Evolutionary conservation across 2,329 filamentous ascomycete genomes (phyloP).

Genomic region (Sporothrix pallida): DNA sequence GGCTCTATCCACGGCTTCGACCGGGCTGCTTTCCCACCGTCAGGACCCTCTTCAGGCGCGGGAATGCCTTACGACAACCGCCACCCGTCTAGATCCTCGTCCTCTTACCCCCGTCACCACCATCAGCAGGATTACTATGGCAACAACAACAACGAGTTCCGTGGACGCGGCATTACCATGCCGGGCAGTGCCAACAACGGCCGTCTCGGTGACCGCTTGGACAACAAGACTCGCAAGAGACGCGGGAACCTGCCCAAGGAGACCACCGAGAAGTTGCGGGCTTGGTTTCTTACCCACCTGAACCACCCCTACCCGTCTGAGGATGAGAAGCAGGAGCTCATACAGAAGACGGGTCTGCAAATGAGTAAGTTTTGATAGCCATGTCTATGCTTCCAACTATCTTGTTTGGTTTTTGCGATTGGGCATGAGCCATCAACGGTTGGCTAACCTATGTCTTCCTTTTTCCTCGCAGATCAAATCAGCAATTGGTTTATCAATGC

Average conservation of each 20-base stretch:
- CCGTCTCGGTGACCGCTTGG: constrained; percentile 41
- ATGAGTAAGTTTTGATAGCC: constrained; percentile 64
- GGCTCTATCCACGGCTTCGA: constrained; percentile 8
- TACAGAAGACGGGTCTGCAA: constrained; percentile 75
- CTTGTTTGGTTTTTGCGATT: constrained; percentile 20
- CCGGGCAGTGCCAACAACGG: constrained; percentile 28
- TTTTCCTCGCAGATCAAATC: constrained; percentile 63
- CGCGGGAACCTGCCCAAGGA: constrained; percentile 90
- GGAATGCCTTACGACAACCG: neutral
- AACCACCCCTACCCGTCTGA: constrained; percentile 85
- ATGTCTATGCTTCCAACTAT: constrained; percentile 28
- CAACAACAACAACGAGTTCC: constrained; percentile 47
- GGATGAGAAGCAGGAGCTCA: constrained; percentile 83
- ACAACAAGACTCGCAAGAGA: constrained; percentile 64
- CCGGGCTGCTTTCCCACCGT: constrained; percentile 10
- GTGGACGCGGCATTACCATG: constrained; percentile 44
- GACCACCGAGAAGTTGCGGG: constrained; percentile 78
- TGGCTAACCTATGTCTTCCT: constrained; percentile 15
- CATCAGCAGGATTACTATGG: constrained; percentile 44
- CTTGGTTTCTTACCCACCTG: constrained; percentile 80
- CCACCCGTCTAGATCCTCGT: neutral
- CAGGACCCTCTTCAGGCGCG: neutral
- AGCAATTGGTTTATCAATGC: constrained; percentile 85
- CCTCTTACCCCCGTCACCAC: neutral
- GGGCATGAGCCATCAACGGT: constrained; percentile 25